phyloP scores from a whole-genome alignment of 176 grass and related monocot species.

The Bonia amplexicaulis region DNA sequence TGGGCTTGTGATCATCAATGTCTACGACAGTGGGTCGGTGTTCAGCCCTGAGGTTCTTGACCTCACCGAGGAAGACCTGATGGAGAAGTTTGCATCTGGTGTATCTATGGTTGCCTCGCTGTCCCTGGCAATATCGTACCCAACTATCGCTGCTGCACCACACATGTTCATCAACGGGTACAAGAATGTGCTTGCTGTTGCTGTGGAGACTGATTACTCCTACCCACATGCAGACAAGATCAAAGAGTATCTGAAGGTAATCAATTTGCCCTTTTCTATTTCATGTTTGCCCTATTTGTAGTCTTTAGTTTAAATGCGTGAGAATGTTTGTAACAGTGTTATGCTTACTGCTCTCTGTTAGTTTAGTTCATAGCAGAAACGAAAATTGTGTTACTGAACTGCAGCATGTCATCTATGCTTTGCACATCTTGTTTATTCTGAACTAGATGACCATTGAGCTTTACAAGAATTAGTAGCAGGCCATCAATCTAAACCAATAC shows the following conservation, averaged over 20 bases:
- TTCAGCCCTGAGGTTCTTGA: conserved; percentile 88
- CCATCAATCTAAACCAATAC: neutral
- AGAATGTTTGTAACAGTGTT: neutral
- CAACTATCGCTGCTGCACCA: conserved; percentile 64
- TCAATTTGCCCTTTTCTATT: neutral
- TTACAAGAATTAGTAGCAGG: neutral
- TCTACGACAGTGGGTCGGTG: conserved; percentile 68
- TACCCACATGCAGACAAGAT: conserved; percentile 76
- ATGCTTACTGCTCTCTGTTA: neutral
- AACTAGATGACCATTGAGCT: neutral
- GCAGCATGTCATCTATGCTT: neutral
- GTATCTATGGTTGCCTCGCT: conserved; percentile 73
- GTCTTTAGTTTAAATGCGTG: neutral
- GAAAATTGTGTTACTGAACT: neutral
- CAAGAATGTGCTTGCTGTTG: conserved; percentile 85
- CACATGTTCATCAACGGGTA: conserved; percentile 90
- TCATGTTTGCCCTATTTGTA: neutral
- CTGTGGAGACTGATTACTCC: conserved; percentile 70
- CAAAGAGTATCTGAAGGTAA: conserved; percentile 86
- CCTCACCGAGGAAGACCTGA: conserved; percentile 65
- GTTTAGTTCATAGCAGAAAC: neutral
- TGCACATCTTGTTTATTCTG: neutral
- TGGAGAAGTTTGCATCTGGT: conserved; percentile 56
- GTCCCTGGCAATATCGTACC: conserved; percentile 67
- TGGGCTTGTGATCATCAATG: conserved; percentile 52